A percentile compares a stretch with the other conserved stretches of the same genome.
These are phyloP conservation scores for Dimocarpus longan DNA, from an alignment of 345 rosid genomes.

Conservation along the genomic window DNA sequence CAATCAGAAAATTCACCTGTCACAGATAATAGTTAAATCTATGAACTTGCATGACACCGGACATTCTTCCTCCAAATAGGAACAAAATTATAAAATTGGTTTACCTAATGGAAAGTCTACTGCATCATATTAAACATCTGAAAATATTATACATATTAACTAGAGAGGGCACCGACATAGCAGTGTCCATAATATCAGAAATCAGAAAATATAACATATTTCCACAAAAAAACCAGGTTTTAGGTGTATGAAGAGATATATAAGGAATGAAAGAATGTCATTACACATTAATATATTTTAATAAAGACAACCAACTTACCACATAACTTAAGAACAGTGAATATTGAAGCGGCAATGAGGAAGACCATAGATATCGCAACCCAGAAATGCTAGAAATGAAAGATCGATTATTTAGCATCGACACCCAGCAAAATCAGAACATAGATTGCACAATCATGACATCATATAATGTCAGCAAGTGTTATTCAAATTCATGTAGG, in stretches of 20 bases:
- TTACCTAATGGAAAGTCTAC: neutral
- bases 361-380: conserved; percentile 92
- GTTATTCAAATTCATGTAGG: neutral
- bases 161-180: neutral
- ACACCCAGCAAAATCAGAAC: neutral
- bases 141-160: neutral
- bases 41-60: neutral
- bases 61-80: neutral
- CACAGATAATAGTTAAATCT: neutral
- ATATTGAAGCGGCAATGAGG: conserved; percentile 83
- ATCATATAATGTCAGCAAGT: neutral
- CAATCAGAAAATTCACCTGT: conserved; percentile 1
- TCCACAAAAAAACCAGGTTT: neutral
- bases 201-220: neutral
- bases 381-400: conserved; percentile 83
- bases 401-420: conserved; percentile 30
- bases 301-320: conserved; percentile 50
- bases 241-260: neutral
- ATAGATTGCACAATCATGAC: neutral
- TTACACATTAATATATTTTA: neutral
- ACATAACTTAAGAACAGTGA: conserved; percentile 85
- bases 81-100: neutral
- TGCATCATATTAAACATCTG: neutral
- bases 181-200: conserved; percentile 1
- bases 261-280: neutral